Evolutionary conservation across 805 yeast genomes (phyloP), one percentile per base, ranked within the genome.

Genomic region (Cyberlindnera saturnus): DNA sequence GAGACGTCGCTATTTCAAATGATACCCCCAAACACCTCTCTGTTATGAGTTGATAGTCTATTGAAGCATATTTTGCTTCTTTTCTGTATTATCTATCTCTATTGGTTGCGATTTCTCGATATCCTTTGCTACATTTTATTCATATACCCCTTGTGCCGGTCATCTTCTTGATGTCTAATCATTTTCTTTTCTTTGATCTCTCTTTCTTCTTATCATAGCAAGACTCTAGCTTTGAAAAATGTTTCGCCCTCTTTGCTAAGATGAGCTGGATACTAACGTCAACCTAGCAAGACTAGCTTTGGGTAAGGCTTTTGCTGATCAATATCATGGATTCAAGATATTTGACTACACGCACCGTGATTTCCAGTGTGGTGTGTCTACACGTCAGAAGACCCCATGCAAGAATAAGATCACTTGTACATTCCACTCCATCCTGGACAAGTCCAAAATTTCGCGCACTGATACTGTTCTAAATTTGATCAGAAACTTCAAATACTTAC

Each of bases 401-500:
- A 48, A 46, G 38, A 49, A 48, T 34, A 48, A 47, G 20, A 43
- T 50, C 26, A 38, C 48, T 6, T 50, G 53, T 34, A 32, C 49
- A 3, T 34, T 37, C 31, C 57, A 55, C 34, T 33, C 44, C 7
- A 19, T 31, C 9, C 29, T 17, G 4, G 49, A 50, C 19, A 53
- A 51, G 29, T 33, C 47, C 6, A 28, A 19, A 9, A 38, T 53
- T 15, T 43, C 39, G 33, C 42, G 56, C 41, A 35, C 39, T 14
- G 47, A 43, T 20, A 42, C 48, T 3, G 19, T 50, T 5, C 34
- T 36, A 10, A 42, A 46, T 32, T 35, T 55, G 39, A 37, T 55
- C n/a, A 44, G 31, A 20, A 54, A 48, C 32, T 48, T 39, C 40
- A 71, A 70, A 46, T 75, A 72, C 50, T 70, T 79, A 29, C 47